A percentile compares a stretch with the other conserved stretches of the same genome.
Evolutionary conservation across 345 rosid species (phyloP).

Genomic region (Cardamine resedifolia): DNA sequence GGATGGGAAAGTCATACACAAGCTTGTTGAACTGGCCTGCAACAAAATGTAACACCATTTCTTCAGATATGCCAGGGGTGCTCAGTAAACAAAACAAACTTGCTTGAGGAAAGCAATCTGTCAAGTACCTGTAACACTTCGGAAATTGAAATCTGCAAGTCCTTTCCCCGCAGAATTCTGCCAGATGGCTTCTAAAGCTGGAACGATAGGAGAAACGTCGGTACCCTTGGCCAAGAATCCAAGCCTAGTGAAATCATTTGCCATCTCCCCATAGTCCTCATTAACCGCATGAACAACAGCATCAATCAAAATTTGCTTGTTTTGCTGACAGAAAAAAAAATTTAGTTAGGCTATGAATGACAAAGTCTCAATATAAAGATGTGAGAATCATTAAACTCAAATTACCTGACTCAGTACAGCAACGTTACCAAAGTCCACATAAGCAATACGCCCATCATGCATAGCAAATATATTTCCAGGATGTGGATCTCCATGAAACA

Average conservation of each 20-base stretch:
- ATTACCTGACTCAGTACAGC: slow-evolving; percentile 96
- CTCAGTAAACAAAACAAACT: neutral
- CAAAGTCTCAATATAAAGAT: slow-evolving; percentile 6
- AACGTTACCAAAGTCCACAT: slow-evolving; percentile 98
- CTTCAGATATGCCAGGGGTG: slow-evolving; percentile 9
- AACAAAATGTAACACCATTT: slow-evolving; percentile 13
- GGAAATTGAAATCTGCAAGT: slow-evolving; percentile 90
- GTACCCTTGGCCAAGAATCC: slow-evolving; percentile 97
- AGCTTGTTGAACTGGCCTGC: slow-evolving; percentile 89
- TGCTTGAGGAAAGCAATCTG: neutral
- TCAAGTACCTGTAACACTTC: slow-evolving; percentile 80
- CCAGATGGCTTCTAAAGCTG: slow-evolving; percentile 98
- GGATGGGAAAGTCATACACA: slow-evolving; percentile 91
- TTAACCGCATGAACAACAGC: slow-evolving; percentile 99
- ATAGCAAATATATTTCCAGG: slow-evolving; percentile 99
- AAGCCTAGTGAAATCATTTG: slow-evolving; percentile 98
- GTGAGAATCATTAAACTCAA: slow-evolving; percentile 12
- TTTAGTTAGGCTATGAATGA: slow-evolving; percentile 12
- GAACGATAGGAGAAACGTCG: slow-evolving; percentile 93
- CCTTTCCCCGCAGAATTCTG: slow-evolving; percentile 94
- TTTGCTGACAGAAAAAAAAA: slow-evolving; percentile 66
- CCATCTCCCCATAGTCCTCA: slow-evolving; percentile 97
- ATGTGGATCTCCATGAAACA: slow-evolving; percentile 98
- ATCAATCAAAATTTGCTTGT: slow-evolving; percentile 94
- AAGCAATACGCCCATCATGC: slow-evolving; percentile 97